Evolutionary conservation across 495 filamentous ascomycete genomes (phyloP).

Genomic region (Cudoniella acicularis): DNA sequence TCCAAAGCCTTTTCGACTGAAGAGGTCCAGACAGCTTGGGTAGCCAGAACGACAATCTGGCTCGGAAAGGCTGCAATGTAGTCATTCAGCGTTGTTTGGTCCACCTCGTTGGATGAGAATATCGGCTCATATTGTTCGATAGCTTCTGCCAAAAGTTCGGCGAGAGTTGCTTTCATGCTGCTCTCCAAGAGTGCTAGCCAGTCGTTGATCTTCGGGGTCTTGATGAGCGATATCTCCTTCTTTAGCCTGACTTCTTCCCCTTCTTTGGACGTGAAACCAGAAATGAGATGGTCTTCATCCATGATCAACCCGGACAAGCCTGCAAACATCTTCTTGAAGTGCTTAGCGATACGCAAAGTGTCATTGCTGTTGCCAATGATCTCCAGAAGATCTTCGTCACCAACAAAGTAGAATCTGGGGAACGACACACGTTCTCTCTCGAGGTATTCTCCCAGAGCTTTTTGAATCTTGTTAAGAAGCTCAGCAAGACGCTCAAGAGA

Average conservation of each 20-base stretch:
- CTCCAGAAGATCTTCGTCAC: conserved; percentile 97
- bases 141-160: conserved; percentile 84
- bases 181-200: conserved; percentile 89
- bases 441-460: conserved; percentile 96
- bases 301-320: conserved; percentile 85
- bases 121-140: conserved; percentile 71
- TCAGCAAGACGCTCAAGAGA: conserved; percentile 92
- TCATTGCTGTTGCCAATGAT: conserved; percentile 99
- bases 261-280: conserved; percentile 93
- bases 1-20: conserved; percentile 71
- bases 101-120: conserved; percentile 61
- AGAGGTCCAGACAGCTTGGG: conserved; percentile 91
- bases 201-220: conserved; percentile 95
- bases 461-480: conserved; percentile 97
- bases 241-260: conserved; percentile 85
- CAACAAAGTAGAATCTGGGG: conserved; percentile 98
- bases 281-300: conserved; percentile 84
- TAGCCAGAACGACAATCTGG: conserved; percentile 92
- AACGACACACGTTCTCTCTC: conserved; percentile 96
- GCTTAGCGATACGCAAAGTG: conserved; percentile 89
- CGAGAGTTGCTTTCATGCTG: conserved; percentile 91
- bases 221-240: conserved; percentile 84
- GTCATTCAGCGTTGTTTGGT: conserved; percentile 61
- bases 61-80: conserved; percentile 82
- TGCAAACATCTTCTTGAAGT: conserved; percentile 99